phyloP scores from a whole-genome alignment of 164 flowering plant genomes.

The Vitis riparia region DNA sequence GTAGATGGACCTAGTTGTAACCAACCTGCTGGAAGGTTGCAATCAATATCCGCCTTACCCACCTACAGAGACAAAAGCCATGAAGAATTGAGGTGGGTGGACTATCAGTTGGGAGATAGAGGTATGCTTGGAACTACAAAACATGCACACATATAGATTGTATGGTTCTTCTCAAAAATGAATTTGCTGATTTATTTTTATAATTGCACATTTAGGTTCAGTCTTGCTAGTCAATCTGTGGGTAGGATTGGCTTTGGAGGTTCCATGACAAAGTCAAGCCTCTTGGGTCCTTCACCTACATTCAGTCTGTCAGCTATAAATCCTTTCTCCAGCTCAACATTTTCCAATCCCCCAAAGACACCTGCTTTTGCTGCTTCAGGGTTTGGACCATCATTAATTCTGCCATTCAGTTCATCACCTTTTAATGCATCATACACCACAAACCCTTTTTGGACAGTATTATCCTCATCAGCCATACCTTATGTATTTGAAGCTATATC shows the following conservation, averaged over 20 bases:
- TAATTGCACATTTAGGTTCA: constrained; percentile 53
- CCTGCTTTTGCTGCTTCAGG: constrained; percentile 40
- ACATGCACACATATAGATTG: no score
- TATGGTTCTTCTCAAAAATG: no score
- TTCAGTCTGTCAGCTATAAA: constrained; percentile 66
- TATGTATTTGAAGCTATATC: constrained; percentile 53
- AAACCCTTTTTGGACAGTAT: constrained; percentile 41
- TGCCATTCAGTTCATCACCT: constrained; percentile 59
- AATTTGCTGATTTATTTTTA: no score
- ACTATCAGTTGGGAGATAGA: constrained; percentile 90
- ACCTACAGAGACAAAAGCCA: constrained; percentile 90
- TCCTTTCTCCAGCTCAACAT: constrained; percentile 56
- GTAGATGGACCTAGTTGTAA: constrained; percentile 49
- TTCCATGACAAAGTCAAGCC: constrained; percentile 42
- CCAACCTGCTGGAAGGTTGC: constrained; percentile 76
- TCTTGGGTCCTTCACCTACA: constrained; percentile 48
- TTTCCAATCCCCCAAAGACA: constrained; percentile 60
- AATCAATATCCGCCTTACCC: constrained; percentile 95
- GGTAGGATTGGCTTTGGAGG: constrained; percentile 44
- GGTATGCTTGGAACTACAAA: constrained; percentile 30
- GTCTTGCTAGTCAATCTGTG: constrained; percentile 66
- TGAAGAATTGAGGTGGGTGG: constrained; percentile 98
- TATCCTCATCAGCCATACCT: constrained; percentile 51
- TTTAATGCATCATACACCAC: constrained; percentile 50
- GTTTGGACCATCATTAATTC: constrained; percentile 50